Conservation (phyloP, 305 asterid species). For the Solanum hybrid region DNA sequence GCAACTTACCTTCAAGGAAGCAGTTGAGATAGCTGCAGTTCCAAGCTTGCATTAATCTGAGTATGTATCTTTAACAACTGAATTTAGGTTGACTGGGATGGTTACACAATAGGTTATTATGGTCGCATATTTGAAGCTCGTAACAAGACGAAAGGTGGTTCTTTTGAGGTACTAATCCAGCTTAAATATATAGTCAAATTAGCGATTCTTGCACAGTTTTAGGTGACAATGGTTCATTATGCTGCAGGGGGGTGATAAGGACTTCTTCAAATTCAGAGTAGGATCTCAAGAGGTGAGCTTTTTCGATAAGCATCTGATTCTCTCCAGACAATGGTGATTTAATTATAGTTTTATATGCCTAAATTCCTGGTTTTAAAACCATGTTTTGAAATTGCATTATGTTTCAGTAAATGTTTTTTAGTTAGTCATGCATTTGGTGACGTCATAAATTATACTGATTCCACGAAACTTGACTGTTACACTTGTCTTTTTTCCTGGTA, state of each 20-base stretch:
- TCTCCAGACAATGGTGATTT: neutral
- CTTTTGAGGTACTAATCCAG: constrained; percentile 60
- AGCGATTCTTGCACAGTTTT: neutral
- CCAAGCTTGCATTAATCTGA: neutral
- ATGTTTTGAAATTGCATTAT: neutral
- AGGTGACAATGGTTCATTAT: constrained; percentile 12
- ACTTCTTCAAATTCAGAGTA: constrained; percentile 78
- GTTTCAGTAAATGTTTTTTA: neutral
- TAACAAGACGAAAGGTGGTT: constrained; percentile 95
- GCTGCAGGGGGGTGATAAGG: constrained; percentile 85
- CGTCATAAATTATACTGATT: neutral
- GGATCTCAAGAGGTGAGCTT: constrained; percentile 68
- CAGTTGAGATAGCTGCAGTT: neutral
- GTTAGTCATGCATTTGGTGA: neutral
- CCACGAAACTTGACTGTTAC: neutral
- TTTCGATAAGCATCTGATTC: neutral
- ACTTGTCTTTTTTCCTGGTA: neutral
- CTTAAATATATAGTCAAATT: neutral
- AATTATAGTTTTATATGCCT: neutral
- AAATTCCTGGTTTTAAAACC: neutral
- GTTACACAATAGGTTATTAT: constrained; percentile 93
- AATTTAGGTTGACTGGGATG: constrained; percentile 94
- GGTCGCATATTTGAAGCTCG: constrained; percentile 99
- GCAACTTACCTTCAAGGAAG: neutral
- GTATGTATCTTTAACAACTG: neutral